phyloP scores from a whole-genome alignment of 257 asterid genomes.

The Solanum clarkiae region DNA sequence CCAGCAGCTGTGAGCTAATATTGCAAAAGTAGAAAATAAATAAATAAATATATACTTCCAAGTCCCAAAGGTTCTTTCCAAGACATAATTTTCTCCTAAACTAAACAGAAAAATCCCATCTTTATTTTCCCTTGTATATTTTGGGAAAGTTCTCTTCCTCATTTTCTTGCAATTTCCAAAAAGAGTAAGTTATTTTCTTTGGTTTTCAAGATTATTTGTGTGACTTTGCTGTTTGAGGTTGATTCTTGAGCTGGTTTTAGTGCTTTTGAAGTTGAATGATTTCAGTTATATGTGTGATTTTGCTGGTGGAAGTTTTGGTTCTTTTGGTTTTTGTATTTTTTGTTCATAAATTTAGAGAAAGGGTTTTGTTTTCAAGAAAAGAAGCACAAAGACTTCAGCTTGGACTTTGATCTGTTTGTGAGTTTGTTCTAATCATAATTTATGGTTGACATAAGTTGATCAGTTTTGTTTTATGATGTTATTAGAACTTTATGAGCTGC shows the following conservation, averaged over 20 bases:
- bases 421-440: neutral
- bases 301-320: neutral
- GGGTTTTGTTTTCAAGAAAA: neutral
- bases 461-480: neutral
- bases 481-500: neutral
- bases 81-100: neutral
- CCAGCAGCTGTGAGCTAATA: neutral
- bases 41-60: neutral
- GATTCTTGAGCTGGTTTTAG: neutral
- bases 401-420: neutral
- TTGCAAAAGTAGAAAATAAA: neutral
- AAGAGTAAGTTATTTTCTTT: neutral
- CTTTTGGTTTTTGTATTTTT: neutral
- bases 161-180: neutral
- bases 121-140: neutral
- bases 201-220: neutral
- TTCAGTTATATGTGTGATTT: neutral
- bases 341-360: neutral
- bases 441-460: neutral
- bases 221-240: neutral
- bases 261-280: neutral
- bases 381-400: neutral
- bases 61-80: neutral
- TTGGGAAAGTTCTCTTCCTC: neutral
- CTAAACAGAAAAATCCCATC: neutral